Evolutionary conservation across 352 stramenopile genomes (phyloP), one percentile per base, ranked within the genome.

Genomic region (Phytophthora citricola): DNA sequence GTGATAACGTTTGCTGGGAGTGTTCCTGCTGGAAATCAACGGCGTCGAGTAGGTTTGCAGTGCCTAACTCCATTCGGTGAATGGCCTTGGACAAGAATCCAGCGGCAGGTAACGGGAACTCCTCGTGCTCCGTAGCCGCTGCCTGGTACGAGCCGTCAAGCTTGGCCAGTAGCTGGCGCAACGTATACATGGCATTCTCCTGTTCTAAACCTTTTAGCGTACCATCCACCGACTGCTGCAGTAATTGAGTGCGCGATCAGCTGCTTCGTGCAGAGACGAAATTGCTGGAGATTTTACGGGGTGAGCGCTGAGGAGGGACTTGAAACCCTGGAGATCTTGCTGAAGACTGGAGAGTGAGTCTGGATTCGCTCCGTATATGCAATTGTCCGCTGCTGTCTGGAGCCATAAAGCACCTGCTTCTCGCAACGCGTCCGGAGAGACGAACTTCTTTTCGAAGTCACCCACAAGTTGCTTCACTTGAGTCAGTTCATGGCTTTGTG

Each of bases 41-140:
- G 3, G 59, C 76, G 3, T 90, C 80, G 17, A 91, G 58, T 8
- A 91, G 27, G 39, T 76, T 87, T 4, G 80, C 83, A 0, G 78
- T 87, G 3, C 83, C 83, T 11, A 89, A 53, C 26, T 91, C 80
- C 83, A 91, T 91, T 26, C 74, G 75, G 36, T 76, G 78, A 43
- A 84, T 75, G n/a, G 71, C 60, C n/a, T 73, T 57, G 1, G 71
- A 66, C 12, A 89, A 38, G 22, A 87, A 82, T 14, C 54, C 46
- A 7, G 63, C 38, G 14, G 17, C 58, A 27, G 63, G 44, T 12
- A 75, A 53, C 12, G 27, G 38, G 4, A 63, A 45, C 10, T 66
- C 61, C 1, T 71, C 54, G 15, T 75, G 55, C 11, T 73, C 71
- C 15, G 36, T 31, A 22, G 27, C 38, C 45, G 49, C 53, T 66